Evolutionary conservation across 768 basidiomycete species (phyloP).

Genomic region (Macrocybe gigantea): DNA sequence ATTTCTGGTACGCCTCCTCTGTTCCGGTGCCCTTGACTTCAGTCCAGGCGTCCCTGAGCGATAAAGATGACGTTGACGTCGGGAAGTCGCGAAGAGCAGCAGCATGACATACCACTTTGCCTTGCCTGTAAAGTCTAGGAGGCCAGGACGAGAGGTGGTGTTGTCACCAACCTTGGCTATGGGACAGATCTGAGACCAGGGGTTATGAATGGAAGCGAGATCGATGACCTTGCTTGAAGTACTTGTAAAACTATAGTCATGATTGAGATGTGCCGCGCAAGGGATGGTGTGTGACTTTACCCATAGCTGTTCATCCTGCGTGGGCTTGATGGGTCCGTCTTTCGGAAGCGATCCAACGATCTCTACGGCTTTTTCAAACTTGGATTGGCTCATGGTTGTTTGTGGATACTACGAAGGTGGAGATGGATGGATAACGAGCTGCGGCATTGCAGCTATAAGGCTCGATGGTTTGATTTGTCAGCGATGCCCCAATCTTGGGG

Average conservation of each 20-base stretch:
- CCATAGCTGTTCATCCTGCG: conserved; percentile 67
- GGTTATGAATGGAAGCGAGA: conserved; percentile 4
- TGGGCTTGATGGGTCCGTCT: conserved; percentile 75
- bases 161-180: conserved; percentile 72
- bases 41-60: conserved; percentile 81
- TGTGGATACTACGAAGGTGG: conserved; percentile 8
- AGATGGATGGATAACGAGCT: conserved; percentile 1
- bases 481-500: no score
- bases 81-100: conserved; percentile 5
- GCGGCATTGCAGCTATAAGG: background rate
- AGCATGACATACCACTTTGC: conserved; percentile 70
- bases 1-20: conserved; percentile 67
- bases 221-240: conserved; percentile 83
- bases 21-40: conserved; percentile 60
- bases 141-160: conserved; percentile 56
- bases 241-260: conserved; percentile 74
- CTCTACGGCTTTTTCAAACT: conserved; percentile 71
- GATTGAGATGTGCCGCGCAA: conserved; percentile 6
- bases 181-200: background rate
- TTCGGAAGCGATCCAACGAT: conserved; percentile 69
- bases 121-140: conserved; percentile 84
- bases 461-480: no score
- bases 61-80: background rate
- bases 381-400: conserved; percentile 54
- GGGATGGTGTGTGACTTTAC: conserved; percentile 41